Conservation (phyloP, 305 asterid species). For the Solanum hybrid region DNA sequence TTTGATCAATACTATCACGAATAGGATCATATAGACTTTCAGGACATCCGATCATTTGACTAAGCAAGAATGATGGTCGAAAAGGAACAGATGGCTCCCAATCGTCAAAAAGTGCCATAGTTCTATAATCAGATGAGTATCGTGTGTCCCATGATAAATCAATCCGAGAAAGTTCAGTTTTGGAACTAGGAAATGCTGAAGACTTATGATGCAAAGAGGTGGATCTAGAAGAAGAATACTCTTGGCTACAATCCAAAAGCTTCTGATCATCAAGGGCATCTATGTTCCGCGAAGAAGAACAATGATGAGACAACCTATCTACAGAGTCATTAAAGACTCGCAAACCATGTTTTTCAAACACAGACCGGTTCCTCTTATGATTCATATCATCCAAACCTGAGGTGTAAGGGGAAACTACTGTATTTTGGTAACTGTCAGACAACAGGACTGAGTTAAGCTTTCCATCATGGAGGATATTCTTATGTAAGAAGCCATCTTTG, state of each 20-base stretch:
- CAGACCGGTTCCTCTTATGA: constrained; percentile 16
- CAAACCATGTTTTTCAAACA: constrained; percentile 18
- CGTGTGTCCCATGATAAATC: constrained; percentile 18
- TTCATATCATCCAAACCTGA: constrained; percentile 20
- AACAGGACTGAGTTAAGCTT: constrained; percentile 10
- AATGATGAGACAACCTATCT: constrained; percentile 28
- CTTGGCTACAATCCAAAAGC: constrained; percentile 25
- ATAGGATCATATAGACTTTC: constrained; percentile 42
- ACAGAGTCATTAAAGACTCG: constrained; percentile 23
- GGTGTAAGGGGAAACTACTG: constrained; percentile 20
- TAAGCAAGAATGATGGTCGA: constrained; percentile 55
- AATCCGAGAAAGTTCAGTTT: constrained; percentile 22
- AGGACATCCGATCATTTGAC: constrained; percentile 41
- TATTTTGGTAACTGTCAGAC: constrained; percentile 23
- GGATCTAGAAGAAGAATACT: constrained; percentile 28
- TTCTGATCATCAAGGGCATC: constrained; percentile 24
- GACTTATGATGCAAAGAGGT: constrained; percentile 30
- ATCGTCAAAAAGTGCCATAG: constrained; percentile 26
- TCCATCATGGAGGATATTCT: neutral
- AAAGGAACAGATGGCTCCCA: constrained; percentile 91
- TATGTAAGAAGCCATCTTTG: constrained; percentile 26
- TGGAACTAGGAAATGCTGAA: constrained; percentile 37
- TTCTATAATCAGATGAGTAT: constrained; percentile 17
- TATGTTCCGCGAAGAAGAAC: constrained; percentile 36
- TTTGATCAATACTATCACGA: constrained; percentile 32